Evolutionary conservation across 495 filamentous ascomycete species (phyloP), one percentile per base, ranked within the genome.

Genomic region (Durotheca rogersii): DNA sequence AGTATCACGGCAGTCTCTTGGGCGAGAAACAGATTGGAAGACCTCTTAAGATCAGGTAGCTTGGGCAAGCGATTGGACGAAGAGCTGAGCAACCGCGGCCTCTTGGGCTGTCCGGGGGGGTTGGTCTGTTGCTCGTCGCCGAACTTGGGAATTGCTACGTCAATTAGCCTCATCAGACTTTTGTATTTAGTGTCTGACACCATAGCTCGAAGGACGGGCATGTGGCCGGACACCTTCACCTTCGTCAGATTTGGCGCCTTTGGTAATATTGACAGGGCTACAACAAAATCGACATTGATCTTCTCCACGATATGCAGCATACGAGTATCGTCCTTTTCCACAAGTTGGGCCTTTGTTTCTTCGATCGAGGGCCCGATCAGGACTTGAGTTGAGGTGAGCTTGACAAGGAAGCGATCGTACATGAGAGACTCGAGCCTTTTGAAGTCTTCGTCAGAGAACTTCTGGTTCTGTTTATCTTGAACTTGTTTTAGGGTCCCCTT

Each of bases 111-210:
- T 76, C 70, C 18, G 50, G 56, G 39, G 31, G 51, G 48, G 18
- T 40, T 57, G 15, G 14, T 52, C 5, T 47, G 50, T 4, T 74
- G 71, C 30, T 79, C 76, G 7, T 74, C 79, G 29, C 82, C 82
- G 45, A 96, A 84, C 34, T 87, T 88, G 4, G 93, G 93, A 52
- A 97, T 88, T 2, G 93, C 91, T 43, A 96, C 88, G 56, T 96
- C 92, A 50, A 98, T 90, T 40, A 98, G 73, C 58, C 85, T 92
- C 94, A 98, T 97, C 41, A 97, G 63, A 5, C 81, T 88, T 69
- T 95, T 97, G 67, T 98, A 98, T 66, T 97, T 98, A 31, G 83
- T 84, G 60, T 98, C 93, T 0, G 90, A 96, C 29, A 90, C 84
- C 0, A 84, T 90, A 20, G 88, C 93, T 69, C 95, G 93, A 7